A percentile compares a stretch with the other conserved stretches of the same genome.
Evolutionary conservation across 2,329 filamentous ascomycete genomes (phyloP).

Genomic region (Dactylellina cionopaga): DNA sequence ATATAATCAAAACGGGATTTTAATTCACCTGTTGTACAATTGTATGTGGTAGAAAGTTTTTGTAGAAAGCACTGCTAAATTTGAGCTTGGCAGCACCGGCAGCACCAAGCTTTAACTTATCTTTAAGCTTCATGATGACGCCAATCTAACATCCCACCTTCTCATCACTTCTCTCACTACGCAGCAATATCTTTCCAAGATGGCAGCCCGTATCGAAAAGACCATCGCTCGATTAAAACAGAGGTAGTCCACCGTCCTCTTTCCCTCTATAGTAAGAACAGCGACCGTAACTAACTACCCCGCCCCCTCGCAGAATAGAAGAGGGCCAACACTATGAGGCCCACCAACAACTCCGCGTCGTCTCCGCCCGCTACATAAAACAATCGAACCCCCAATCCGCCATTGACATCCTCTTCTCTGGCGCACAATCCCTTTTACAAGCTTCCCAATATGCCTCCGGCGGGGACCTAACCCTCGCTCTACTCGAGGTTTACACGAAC

Average conservation of each 20-base stretch:
- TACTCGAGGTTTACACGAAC: slow-evolving; percentile 91
- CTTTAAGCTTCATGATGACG: slow-evolving; percentile 42
- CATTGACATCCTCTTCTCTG: slow-evolving; percentile 84
- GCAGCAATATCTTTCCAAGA: slow-evolving; percentile 55
- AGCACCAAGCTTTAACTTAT: no score
- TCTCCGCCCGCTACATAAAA: slow-evolving; percentile 93
- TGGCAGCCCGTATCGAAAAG: slow-evolving; percentile 72
- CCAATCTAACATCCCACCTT: slow-evolving; percentile 51
- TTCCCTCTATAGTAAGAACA: slow-evolving; percentile 36
- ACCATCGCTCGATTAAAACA: slow-evolving; percentile 79
- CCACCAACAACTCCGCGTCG: slow-evolving; percentile 95
- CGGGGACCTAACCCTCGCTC: slow-evolving; percentile 85
- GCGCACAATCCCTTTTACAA: slow-evolving; percentile 84
- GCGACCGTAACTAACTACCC: slow-evolving; percentile 51
- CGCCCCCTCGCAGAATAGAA: slow-evolving; percentile 70
- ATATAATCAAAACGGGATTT: no score
- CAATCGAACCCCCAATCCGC: slow-evolving; percentile 83
- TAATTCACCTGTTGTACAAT: no score
- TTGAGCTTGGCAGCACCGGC: slow-evolving; percentile 25
- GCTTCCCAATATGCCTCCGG: slow-evolving; percentile 94
- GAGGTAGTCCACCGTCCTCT: slow-evolving; percentile 66
- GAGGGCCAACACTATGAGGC: slow-evolving; percentile 97
- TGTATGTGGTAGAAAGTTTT: no score
- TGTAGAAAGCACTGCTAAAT: not conserved
- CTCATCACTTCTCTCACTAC: slow-evolving; percentile 16